Evolutionary conservation across 2,329 filamentous ascomycete species (phyloP).

Genomic region (Paracoccidioides brasiliensis): DNA sequence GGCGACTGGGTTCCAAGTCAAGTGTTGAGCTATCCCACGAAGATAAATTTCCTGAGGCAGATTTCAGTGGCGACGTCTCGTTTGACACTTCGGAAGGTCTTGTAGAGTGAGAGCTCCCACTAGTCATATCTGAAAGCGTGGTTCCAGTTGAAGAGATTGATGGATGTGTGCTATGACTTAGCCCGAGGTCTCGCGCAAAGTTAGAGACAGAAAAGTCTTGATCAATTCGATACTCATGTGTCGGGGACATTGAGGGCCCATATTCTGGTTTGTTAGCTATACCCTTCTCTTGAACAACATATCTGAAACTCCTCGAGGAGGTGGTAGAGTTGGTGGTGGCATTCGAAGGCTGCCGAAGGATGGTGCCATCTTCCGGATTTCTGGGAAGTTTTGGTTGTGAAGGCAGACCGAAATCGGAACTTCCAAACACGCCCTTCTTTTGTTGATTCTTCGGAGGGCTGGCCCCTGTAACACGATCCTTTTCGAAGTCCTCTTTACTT

Average conservation of each 20-base stretch:
- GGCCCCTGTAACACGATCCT: slow-evolving; percentile 27
- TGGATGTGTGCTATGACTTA: slow-evolving; percentile 47
- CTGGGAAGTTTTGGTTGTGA: not conserved
- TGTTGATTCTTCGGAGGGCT: not conserved
- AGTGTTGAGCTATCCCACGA: not conserved
- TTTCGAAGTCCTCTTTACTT: slow-evolving; percentile 6
- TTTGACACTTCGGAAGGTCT: slow-evolving; percentile 34
- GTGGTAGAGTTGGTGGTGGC: not conserved
- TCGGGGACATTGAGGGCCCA: not conserved
- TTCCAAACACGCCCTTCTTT: not conserved
- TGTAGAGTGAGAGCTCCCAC: slow-evolving; percentile 50
- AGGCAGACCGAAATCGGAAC: slow-evolving; percentile 2
- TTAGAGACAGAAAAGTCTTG: slow-evolving; percentile 25
- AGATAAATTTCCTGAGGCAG: slow-evolving; percentile 13
- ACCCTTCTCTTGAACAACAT: not conserved
- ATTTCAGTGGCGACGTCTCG: slow-evolving; percentile 17
- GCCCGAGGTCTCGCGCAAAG: slow-evolving; percentile 26
- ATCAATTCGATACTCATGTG: slow-evolving; percentile 10
- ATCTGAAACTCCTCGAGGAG: not conserved
- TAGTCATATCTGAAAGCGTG: slow-evolving; percentile 45
- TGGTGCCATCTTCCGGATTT: not conserved
- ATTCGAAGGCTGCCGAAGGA: not conserved
- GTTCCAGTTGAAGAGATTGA: slow-evolving; percentile 55
- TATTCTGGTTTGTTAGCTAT: not conserved
- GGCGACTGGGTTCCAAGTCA: not conserved